Percentiles rank a stretch among this genome's conserved stretches.
phyloP scores from a whole-genome alignment of 768 basidiomycete species.

The Tulasnella sp. region DNA sequence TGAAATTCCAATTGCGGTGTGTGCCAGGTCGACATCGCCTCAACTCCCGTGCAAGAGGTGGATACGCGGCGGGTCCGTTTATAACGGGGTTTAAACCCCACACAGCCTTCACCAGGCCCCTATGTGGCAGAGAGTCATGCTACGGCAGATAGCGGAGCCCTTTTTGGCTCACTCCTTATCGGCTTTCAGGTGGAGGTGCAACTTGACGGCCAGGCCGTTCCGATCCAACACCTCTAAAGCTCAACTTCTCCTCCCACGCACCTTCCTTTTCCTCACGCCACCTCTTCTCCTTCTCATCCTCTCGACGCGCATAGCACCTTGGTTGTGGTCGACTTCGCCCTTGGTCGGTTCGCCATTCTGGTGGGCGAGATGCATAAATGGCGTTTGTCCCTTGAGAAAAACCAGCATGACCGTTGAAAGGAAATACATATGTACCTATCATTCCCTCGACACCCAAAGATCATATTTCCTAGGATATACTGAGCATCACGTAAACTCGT shows the following conservation, averaged over 20 bases:
- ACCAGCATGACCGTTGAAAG: no score
- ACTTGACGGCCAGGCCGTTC: constrained; percentile 20
- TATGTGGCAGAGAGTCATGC: neutral
- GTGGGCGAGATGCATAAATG: constrained; percentile 52
- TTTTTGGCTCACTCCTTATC: neutral
- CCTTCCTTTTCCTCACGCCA: constrained; percentile 80
- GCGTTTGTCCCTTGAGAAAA: no score
- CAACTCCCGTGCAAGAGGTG: constrained; percentile 17
- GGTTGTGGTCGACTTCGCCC: constrained; percentile 71
- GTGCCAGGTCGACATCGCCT: constrained; percentile 7
- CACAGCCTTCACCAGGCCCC: neutral
- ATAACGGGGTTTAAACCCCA: neutral
- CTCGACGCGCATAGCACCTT: constrained; percentile 89
- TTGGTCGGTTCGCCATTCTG: constrained; percentile 81
- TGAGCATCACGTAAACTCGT: no score
- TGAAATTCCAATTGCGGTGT: neutral
- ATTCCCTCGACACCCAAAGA: no score
- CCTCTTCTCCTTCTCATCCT: constrained; percentile 78
- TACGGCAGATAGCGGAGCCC: constrained; percentile 2
- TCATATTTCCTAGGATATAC: no score
- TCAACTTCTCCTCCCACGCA: constrained; percentile 78
- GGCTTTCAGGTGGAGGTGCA: constrained; percentile 14
- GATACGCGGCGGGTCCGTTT: neutral
- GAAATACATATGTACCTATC: no score
- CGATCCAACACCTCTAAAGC: constrained; percentile 61